A percentile compares a stretch with the other conserved stretches of the same genome.
Conservation (phyloP, 75 land plant genomes). For the Larix kaempferi region DNA sequence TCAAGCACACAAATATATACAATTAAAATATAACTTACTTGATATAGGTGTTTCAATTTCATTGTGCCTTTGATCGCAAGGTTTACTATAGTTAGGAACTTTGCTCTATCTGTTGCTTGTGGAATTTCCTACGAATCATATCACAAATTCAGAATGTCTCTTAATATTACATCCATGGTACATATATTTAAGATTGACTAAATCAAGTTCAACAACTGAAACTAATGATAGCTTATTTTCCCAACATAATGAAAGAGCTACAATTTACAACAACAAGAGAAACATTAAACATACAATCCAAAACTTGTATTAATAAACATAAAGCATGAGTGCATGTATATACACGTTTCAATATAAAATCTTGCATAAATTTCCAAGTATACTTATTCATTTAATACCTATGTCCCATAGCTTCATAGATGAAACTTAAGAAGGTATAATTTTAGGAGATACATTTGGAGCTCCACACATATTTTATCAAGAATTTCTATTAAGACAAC, state of each 20-base stretch:
- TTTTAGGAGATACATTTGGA: background rate
- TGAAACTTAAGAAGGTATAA: background rate
- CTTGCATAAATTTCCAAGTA: background rate
- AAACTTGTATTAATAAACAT: too few species aligned
- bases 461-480: background rate
- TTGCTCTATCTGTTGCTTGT: constrained; percentile 69
- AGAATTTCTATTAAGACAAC: background rate
- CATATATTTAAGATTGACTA: background rate
- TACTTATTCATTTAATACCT: background rate
- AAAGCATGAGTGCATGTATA: background rate
- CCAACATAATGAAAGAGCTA: background rate
- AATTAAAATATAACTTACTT: constrained; percentile 29
- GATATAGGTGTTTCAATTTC: constrained; percentile 83
- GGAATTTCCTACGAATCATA: constrained; percentile 70
- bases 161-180: background rate
- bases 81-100: constrained; percentile 70
- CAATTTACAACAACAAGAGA: background rate
- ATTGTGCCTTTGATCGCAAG: constrained; percentile 71
- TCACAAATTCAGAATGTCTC: background rate
- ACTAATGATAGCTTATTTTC: background rate
- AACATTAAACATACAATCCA: background rate
- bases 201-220: background rate
- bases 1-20: background rate
- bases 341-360: background rate
- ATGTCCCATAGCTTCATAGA: background rate